Conservation (phyloP, 2,329 filamentous ascomycete genomes). For the Trichoderma asperellum region DNA sequence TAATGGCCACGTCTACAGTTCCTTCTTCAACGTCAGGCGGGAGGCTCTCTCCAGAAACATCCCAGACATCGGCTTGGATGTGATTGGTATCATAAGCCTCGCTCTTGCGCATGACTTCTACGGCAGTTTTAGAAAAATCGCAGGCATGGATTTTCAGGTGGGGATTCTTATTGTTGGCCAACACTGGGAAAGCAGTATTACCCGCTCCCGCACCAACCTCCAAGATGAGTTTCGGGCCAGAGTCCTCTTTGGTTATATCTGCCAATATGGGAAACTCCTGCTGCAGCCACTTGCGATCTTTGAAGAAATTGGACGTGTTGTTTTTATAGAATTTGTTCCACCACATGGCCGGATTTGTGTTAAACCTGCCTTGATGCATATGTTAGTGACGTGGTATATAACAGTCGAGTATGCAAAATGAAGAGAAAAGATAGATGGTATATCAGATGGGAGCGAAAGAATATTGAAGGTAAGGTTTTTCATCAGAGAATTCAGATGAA, state of each 20-base stretch:
- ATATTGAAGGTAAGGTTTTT: constrained; percentile 57
- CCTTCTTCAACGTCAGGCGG: constrained; percentile 76
- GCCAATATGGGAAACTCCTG: constrained; percentile 94
- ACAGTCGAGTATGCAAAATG: constrained; percentile 10
- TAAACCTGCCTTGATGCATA: constrained; percentile 70
- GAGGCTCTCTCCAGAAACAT: constrained; percentile 72
- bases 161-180: constrained; percentile 82
- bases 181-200: constrained; percentile 92
- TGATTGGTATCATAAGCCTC: constrained; percentile 71
- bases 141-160: constrained; percentile 86
- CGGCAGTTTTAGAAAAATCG: constrained; percentile 94
- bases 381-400: constrained; percentile 45
- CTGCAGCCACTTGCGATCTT: constrained; percentile 94
- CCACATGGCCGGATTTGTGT: constrained; percentile 88
- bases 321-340: constrained; percentile 99
- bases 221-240: constrained; percentile 72
- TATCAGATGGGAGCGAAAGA: constrained; percentile 79
- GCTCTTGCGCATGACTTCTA: constrained; percentile 86
- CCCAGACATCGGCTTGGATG: constrained; percentile 94
- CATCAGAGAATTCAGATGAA: constrained; percentile 71
- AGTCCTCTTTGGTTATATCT: constrained; percentile 70
- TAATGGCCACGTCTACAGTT: constrained; percentile 87
- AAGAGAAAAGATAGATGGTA: constrained; percentile 31
- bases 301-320: constrained; percentile 97
- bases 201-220: constrained; percentile 95